Percentiles rank a stretch among this genome's conserved stretches.
Conservation (phyloP, 495 filamentous ascomycete genomes). For the Penicillium taxi region DNA sequence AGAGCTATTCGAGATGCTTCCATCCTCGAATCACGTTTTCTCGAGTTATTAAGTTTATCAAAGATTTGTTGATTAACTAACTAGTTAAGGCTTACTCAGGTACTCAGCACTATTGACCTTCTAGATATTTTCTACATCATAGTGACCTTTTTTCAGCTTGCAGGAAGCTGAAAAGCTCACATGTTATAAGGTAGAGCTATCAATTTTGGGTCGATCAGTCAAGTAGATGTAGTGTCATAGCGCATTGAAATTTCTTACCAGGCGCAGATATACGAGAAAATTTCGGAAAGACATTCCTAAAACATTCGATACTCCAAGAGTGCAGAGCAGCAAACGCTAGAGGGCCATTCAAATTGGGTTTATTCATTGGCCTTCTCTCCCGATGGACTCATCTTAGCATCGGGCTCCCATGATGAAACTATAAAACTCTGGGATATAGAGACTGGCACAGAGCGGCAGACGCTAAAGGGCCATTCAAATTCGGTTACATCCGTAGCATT, state of each 20-base stretch:
- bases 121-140: too few species aligned
- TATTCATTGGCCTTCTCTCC: slow-evolving; percentile 20
- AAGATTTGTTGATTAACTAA: too few species aligned
- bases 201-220: background rate
- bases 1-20: background rate
- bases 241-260: background rate
- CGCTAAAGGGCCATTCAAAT: background rate
- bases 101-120: background rate
- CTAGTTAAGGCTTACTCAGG: too few species aligned
- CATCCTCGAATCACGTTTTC: background rate
- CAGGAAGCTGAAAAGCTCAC: too few species aligned
- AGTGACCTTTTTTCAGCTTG: too few species aligned
- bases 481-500: slow-evolving; percentile 15
- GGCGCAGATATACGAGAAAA: too few species aligned
- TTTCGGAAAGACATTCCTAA: too few species aligned
- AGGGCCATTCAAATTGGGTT: slow-evolving; percentile 13
- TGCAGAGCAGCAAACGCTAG: too few species aligned
- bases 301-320: too few species aligned
- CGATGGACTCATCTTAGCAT: slow-evolving; percentile 2
- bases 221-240: background rate
- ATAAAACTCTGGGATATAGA: slow-evolving; percentile 25
- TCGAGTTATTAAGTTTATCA: too few species aligned
- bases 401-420: background rate
- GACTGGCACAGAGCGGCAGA: slow-evolving; percentile 1
- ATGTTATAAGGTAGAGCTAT: too few species aligned